A percentile compares a stretch with the other conserved stretches of the same genome.
phyloP scores from a whole-genome alignment of 768 basidiomycete genomes.

The Hirschioporus abietinus region DNA sequence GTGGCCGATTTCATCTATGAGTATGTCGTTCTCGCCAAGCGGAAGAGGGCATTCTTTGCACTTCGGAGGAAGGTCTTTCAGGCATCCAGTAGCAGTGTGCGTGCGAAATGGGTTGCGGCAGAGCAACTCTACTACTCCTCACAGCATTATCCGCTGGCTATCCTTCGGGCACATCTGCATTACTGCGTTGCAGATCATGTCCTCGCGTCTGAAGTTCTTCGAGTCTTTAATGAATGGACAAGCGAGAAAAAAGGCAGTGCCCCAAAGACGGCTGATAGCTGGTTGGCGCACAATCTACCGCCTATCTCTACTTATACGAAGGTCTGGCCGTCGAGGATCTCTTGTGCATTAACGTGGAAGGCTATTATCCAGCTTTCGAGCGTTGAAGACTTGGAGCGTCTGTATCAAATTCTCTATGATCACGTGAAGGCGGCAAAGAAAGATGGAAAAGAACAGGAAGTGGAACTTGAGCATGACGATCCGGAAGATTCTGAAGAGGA shows the following conservation, averaged over 20 bases:
- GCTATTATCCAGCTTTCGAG: neutral
- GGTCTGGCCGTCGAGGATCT: neutral
- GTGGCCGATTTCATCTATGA: neutral
- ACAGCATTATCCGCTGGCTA: neutral
- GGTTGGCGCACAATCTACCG: neutral
- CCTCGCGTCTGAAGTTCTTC: neutral
- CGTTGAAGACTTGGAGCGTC: neutral
- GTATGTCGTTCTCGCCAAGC: neutral
- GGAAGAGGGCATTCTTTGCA: neutral
- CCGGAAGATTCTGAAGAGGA: neutral
- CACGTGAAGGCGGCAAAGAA: neutral
- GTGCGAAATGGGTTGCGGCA: neutral
- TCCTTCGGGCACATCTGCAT: neutral
- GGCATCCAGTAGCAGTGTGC: neutral
- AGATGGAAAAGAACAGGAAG: neutral
- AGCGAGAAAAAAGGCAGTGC: neutral
- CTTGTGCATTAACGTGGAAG: neutral
- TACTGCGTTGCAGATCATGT: neutral
- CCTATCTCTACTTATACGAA: neutral
- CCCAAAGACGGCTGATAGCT: neutral
- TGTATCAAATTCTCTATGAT: neutral
- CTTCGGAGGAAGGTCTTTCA: neutral
- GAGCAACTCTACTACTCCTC: slow-evolving; percentile 1
- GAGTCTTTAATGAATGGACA: neutral
- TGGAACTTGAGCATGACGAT: neutral